Base-by-base conservation (phyloP, 202 grass and related monocot genomes). In the Schoenoplectus triqueter region DNA sequence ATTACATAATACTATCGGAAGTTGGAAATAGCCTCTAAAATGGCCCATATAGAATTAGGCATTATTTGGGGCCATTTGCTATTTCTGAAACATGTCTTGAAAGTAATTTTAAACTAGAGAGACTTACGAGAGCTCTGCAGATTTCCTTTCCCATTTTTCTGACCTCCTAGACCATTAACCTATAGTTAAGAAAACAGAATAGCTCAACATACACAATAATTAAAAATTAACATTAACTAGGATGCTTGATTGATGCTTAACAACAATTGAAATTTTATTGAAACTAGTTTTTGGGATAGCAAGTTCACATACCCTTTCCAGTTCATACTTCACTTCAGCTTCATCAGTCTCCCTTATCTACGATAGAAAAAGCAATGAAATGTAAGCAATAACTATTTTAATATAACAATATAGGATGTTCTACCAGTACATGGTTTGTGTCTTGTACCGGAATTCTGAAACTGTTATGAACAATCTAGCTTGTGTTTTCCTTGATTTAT, bases 91-190 rank as follows among this genome's bases (percentile, higher is more conserved):
- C 64, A 67, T 66, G 15, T 65, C 4, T 46, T 61, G 14, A 63
- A 67, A 65, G 19, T 20, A 82, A 47, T 6, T 22, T 82, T 82
- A 66, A 22, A 15, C 22, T 60, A 42, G 47, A 81, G 48, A 50
- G n/a, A 69, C 94, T 97, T 84, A 94, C 90, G 75, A 47, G 72
- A 87, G 85, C 10, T 85, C 75, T 61, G 17, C 11, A 94, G 84
- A 31, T 48, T 90, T 84, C 90, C 90, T 18, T 72, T 84, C 62
- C 88, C 81, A 31, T 88, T 84, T 45, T 82, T 82, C 46, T 63
- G 59, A 49, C 59, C 79, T 51, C 47, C 64, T 52, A 50, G 44
- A 4, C 49, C 62, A 83, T 71, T 69, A 42, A 1, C 21, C 64
- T 86, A 78, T 80, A 70, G 66, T 89, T 92, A 82, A 7, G 62